Evolutionary conservation across 768 basidiomycete species (phyloP), one percentile per base, ranked within the genome.

Genomic region (Heimioporus sp.): DNA sequence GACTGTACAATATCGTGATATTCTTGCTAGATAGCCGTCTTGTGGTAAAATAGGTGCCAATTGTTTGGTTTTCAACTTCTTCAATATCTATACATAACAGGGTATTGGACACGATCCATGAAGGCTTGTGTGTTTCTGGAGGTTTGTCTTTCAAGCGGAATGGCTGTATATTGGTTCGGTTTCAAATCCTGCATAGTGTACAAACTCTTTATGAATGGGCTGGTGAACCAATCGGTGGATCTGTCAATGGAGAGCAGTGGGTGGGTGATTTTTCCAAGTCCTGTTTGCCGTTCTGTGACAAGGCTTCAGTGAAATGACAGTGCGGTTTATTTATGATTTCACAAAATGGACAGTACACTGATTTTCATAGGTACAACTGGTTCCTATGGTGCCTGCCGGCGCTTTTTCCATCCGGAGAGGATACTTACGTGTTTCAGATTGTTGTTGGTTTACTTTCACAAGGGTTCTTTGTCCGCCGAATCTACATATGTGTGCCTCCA

Each of bases 381-480:
- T 56, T 1, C 2, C 35, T 4, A 48, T 37, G 35, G 58, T 59
- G 30, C 15, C 10, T 11, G 24, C 4, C 16, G n/a, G n/a, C n/a
- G n/a, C 0, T 10, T 24, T 45, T 9, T 21, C 16, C 24, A 9
- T 8, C 6, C 1, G 7, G 30, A 38, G 24, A 19, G 12, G n/a
- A 11, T 4, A 4, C 7, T 57, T 28, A 61, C 31, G 20, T 36
- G 30, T 43, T 16, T 10, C 10, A 59, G 58, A 21, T 4, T 2
- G 2, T 52, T 5, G 40, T 49, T 36, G 6, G 53, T 3, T 11
- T 41, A 12, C 15, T 10, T 34, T 39, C 44, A 0, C 58, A 59
- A 16, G 53, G 46, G 1, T 59, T 28, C 38, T 51, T 59, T 16
- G 36, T 60, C 16, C 24, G 51, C n/a, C 49, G 58, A 36, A 36